These are phyloP conservation scores for Cladosporium colombiae DNA, from an alignment of 2,329 filamentous ascomycete species.

Conservation along the genomic window DNA sequence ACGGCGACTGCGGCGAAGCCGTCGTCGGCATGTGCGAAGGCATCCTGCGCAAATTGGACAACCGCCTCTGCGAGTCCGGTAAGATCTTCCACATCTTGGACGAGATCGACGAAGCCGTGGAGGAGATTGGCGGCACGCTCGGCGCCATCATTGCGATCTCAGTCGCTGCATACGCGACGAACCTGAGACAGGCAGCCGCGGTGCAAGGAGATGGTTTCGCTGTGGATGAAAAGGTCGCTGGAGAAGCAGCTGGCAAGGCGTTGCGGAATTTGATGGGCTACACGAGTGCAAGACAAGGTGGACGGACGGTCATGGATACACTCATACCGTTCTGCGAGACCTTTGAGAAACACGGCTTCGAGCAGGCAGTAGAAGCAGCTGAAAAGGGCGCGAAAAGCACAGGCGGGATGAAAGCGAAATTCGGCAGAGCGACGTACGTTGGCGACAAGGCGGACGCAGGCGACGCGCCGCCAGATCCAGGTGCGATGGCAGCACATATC, in stretches of 20 bases:
- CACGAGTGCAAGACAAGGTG: slow-evolving; percentile 38
- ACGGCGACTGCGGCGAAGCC: slow-evolving; percentile 66
- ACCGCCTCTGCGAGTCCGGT: slow-evolving; percentile 32
- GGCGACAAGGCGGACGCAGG: slow-evolving; percentile 33
- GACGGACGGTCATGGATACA: slow-evolving; percentile 42
- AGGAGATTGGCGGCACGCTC: slow-evolving; percentile 42
- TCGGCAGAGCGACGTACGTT: slow-evolving; percentile 41
- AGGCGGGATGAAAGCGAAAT: slow-evolving; percentile 39
- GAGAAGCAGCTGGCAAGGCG: slow-evolving; percentile 39
- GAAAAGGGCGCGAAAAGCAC: slow-evolving; percentile 38
- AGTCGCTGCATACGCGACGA: slow-evolving; percentile 42
- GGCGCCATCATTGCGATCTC: slow-evolving; percentile 41
- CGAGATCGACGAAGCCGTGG: slow-evolving; percentile 37
- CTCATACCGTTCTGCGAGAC: slow-evolving; percentile 42
- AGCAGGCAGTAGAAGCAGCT: slow-evolving; percentile 35
- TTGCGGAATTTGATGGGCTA: slow-evolving; percentile 46
- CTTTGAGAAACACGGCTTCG: slow-evolving; percentile 30
- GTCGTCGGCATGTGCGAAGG: slow-evolving; percentile 42
- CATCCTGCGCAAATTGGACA: slow-evolving; percentile 35
- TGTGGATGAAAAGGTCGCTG: slow-evolving; percentile 30
- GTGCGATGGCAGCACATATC: slow-evolving; percentile 40
- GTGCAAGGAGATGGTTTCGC: slow-evolving; percentile 26
- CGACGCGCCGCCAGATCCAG: slow-evolving; percentile 39
- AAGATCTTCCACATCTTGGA: slow-evolving; percentile 38
- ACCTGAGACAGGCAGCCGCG: slow-evolving; percentile 38